Evolutionary conservation across 257 asterid genomes (phyloP).

Genomic region (Rhazya stricta): DNA sequence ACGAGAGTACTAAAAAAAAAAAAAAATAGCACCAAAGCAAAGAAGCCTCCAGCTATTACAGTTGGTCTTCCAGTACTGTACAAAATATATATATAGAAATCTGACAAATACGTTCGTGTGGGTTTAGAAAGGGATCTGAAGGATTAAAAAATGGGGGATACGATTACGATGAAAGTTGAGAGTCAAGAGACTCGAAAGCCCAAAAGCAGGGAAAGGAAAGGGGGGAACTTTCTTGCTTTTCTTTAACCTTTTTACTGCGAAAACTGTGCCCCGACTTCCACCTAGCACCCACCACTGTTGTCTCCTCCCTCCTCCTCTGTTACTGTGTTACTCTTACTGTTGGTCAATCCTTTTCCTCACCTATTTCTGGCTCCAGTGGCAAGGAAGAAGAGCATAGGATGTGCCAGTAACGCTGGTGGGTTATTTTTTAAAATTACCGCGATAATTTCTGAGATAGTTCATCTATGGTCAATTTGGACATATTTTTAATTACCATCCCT

Average conservation of each 20-base stretch:
- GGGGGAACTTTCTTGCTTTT: neutral
- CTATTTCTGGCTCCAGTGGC: neutral
- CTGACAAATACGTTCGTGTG: slow-evolving; percentile 4
- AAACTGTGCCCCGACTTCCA: too few species aligned
- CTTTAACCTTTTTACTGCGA: neutral
- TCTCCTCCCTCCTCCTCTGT: neutral
- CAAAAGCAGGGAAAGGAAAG: slow-evolving; percentile 1
- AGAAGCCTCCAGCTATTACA: neutral
- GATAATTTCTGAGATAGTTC: neutral
- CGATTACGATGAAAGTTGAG: neutral
- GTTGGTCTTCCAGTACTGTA: slow-evolving; percentile 1
- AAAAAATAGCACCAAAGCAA: neutral
- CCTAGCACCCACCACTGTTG: neutral
- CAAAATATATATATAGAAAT: neutral
- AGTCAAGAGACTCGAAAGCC: neutral
- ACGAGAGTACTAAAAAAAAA: neutral
- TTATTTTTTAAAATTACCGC: slow-evolving; percentile 3
- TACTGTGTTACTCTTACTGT: neutral
- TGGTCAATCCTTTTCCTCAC: neutral
- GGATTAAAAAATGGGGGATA: neutral
- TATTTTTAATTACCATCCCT: too few species aligned
- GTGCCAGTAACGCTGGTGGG: neutral
- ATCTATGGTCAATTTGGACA: too few species aligned
- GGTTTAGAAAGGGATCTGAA: slow-evolving; percentile 4
- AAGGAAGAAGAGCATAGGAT: too few species aligned